Conservation (phyloP, 148 eudicot genomes). For the Silene conica region DNA sequence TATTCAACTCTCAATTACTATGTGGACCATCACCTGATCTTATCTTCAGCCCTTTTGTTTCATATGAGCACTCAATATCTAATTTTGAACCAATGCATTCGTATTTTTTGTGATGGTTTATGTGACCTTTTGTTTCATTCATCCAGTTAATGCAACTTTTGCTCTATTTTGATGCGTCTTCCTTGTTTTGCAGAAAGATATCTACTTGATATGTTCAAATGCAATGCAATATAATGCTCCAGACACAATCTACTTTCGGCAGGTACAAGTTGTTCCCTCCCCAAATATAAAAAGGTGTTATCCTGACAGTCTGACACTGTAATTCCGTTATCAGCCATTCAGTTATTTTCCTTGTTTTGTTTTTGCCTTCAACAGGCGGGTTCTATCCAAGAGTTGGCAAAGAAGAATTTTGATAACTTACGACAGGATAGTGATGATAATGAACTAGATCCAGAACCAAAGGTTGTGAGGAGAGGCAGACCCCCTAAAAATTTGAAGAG, state of each 20-base stretch:
- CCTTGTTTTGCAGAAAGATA: slow-evolving; percentile 61
- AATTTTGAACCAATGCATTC: not conserved
- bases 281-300: not conserved
- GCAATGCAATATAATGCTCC: slow-evolving; percentile 95
- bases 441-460: slow-evolving; percentile 63
- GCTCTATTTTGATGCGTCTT: not conserved
- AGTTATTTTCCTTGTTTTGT: not conserved
- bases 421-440: slow-evolving; percentile 79
- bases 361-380: slow-evolving; percentile 47
- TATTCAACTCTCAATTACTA: not conserved
- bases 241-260: slow-evolving; percentile 82
- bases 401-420: slow-evolving; percentile 64
- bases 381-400: slow-evolving; percentile 76
- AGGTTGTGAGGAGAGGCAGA: slow-evolving; percentile 71
- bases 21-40: not conserved
- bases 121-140: not conserved
- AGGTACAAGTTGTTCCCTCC: slow-evolving; percentile 40
- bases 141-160: not conserved
- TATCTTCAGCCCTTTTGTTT: not conserved
- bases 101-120: not conserved
- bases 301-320: not conserved
- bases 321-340: not conserved
- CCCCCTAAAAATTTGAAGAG: slow-evolving; percentile 74
- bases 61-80: not conserved
- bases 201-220: slow-evolving; percentile 72